phyloP scores from a whole-genome alignment of 805 yeast species.

The Starmerella cellae region DNA sequence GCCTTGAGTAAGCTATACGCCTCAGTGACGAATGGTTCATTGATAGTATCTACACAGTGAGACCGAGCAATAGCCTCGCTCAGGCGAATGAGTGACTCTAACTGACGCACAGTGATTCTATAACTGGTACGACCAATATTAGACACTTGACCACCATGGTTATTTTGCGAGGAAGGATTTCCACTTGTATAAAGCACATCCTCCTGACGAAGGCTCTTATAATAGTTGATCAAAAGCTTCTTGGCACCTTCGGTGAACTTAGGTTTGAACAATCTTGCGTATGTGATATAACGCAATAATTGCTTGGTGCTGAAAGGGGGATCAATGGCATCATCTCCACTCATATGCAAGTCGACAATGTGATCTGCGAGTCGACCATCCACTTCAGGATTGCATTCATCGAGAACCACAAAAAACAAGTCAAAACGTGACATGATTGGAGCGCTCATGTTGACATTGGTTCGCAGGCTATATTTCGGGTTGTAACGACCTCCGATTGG shows the following conservation, averaged over 20 bases:
- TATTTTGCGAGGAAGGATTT: conserved; percentile 7
- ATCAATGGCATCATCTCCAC: conserved; percentile 73
- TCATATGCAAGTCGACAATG: conserved; percentile 85
- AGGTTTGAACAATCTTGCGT: conserved; percentile 89
- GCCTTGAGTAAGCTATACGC: conserved; percentile 83
- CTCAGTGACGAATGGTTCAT: conserved; percentile 77
- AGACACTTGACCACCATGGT: conserved; percentile 6
- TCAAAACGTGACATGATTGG: conserved; percentile 98
- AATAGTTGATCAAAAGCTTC: conserved; percentile 57
- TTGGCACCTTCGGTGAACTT: conserved; percentile 71
- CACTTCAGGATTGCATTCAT: conserved; percentile 81
- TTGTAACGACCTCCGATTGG: conserved; percentile 96
- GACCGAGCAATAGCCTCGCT: conserved; percentile 96
- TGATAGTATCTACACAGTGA: conserved; percentile 78
- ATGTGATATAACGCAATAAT: conserved; percentile 72
- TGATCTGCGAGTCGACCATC: conserved; percentile 86
- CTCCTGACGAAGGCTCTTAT: conserved; percentile 73
- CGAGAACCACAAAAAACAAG: conserved; percentile 82
- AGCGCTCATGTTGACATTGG: conserved; percentile 89
- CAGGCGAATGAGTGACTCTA: conserved; percentile 61
- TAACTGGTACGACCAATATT: conserved; percentile 58
- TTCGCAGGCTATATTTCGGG: conserved; percentile 66
- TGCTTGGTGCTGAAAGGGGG: conserved; percentile 87
- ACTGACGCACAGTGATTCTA: conserved; percentile 91
- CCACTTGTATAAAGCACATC: conserved; percentile 61